Evolutionary conservation across 2,329 filamentous ascomycete genomes (phyloP), one percentile per base, ranked within the genome.

Genomic region (Exophiala aquamarina): DNA sequence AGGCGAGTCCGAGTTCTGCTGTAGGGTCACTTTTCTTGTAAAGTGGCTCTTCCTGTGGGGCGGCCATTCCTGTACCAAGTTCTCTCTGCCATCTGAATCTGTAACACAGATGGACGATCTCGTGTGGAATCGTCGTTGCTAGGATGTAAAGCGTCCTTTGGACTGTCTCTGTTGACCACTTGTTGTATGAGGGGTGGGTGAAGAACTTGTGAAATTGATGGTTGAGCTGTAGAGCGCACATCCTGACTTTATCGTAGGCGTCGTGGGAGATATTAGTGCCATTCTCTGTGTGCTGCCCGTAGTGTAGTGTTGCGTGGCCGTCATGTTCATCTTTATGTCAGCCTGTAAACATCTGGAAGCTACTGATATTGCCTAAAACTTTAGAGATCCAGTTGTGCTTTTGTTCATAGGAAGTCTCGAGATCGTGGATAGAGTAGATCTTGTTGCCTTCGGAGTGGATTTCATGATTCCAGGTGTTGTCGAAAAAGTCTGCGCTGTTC

Each of bases 41-140:
- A 20, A 18, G 20, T 5, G 35, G 35, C 35, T 37, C 35, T 17
- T 18, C 7, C 8, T 18, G 14, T 8, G 18, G 32, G 14, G 7
- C 8, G 8, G 8, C 14, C 13, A 15, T 15, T 14, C 7, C 8
- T 8, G 32, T 8, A 8, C 18, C 14, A 7, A 35, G 8, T 7
- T 19, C 9, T 37, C 8, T 17, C 15, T 18, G 15, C 10, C 9
- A 37, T 20, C 17, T 37, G 10, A 37, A 19, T 4, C 18, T 18
- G 14, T 19, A 20, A 17, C 35, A 37, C 4, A 20, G 10, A 37
- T 37, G 35, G 7, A 20, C 35, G 7, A 37, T 6, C 20, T 49
- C 41, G 35, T 49, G 47, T 15, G 31, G 29, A 6, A 49, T n/a
- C 6, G 47, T 49, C 10, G 41, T 21, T 19, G 47, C 47, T 10